These are phyloP conservation scores for apple (Malus domestica) DNA, from an alignment of 306 rosid genomes.

Conservation along the genomic window DNA sequence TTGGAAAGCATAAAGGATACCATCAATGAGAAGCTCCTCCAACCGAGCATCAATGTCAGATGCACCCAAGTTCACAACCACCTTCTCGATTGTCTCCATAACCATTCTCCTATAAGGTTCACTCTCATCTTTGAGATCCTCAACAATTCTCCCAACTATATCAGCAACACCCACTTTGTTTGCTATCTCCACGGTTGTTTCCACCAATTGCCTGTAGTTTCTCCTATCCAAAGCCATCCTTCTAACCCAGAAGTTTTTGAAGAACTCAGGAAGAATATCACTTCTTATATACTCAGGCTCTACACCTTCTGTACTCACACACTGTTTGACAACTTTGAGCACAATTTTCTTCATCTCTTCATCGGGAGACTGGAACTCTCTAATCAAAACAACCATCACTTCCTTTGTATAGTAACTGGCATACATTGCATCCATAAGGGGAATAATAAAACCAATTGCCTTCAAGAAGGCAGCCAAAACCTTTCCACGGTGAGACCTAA, in stretches of 20 bases:
- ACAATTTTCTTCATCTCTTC: constrained; percentile 99
- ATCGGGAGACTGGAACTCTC: constrained; percentile 96
- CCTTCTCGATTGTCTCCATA: constrained; percentile 97
- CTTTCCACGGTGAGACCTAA: constrained; percentile 93
- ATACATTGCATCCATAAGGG: constrained; percentile 86
- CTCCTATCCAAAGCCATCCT: constrained; percentile 97
- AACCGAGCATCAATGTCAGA: constrained; percentile 82
- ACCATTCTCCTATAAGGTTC: constrained; percentile 98
- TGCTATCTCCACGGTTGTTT: constrained; percentile 92
- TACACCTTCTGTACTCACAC: constrained; percentile 95
- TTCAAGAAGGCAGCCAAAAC: constrained; percentile 90
- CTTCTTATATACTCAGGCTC: constrained; percentile 76
- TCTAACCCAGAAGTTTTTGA: constrained; percentile 90
- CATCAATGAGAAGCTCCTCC: constrained; percentile 94
- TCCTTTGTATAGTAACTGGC: constrained; percentile 93
- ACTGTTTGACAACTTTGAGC: constrained; percentile 91
- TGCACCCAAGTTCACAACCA: constrained; percentile 85
- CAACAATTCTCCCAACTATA: constrained; percentile 87
- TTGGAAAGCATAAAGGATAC: constrained; percentile 94
- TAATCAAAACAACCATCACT: constrained; percentile 82
- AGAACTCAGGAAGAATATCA: constrained; percentile 82
- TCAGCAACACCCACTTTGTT: constrained; percentile 95
- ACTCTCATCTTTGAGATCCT: constrained; percentile 97
- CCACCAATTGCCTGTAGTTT: constrained; percentile 87
- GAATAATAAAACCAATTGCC: constrained; percentile 93